A percentile compares a stretch with the other conserved stretches of the same genome.
These are phyloP conservation scores for Arachnomyces sp. DNA, from an alignment of 2,329 filamentous ascomycete species.

Conservation along the genomic window DNA sequence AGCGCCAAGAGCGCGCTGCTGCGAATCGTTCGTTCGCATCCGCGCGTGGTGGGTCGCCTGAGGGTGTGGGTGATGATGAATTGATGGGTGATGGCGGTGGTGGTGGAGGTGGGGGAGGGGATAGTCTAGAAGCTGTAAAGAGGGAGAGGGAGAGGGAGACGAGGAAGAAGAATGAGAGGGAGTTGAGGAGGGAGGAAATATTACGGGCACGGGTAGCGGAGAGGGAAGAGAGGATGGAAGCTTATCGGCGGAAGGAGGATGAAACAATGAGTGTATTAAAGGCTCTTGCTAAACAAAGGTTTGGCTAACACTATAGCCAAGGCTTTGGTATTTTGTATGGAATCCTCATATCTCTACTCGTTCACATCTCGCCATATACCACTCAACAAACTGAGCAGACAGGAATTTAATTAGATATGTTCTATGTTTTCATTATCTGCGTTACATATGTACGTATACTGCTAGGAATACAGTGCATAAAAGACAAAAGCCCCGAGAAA, in stretches of 20 bases:
- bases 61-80: constrained; percentile 58
- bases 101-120: constrained; percentile 53
- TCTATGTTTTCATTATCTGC: too few relatives aligned
- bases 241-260: constrained; percentile 68
- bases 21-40: constrained; percentile 63
- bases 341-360: too few relatives aligned
- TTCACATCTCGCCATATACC: too few relatives aligned
- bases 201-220: constrained; percentile 66
- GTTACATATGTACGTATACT: too few relatives aligned
- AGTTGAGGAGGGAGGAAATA: constrained; percentile 74
- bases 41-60: constrained; percentile 52
- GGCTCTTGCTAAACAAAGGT: constrained; percentile 69
- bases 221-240: constrained; percentile 64
- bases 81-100: constrained; percentile 69
- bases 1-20: constrained; percentile 63
- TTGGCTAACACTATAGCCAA: constrained; percentile 53
- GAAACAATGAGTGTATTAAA: constrained; percentile 74
- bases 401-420: too few relatives aligned
- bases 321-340: too few relatives aligned
- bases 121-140: constrained; percentile 55
- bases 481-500: too few relatives aligned
- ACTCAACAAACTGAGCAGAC: too few relatives aligned
- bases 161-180: constrained; percentile 72
- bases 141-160: constrained; percentile 56
- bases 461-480: too few relatives aligned